These are phyloP conservation scores for Acanthamoeba culbertsoni DNA, from an alignment of 208 protist genomes.

Conservation along the genomic window DNA sequence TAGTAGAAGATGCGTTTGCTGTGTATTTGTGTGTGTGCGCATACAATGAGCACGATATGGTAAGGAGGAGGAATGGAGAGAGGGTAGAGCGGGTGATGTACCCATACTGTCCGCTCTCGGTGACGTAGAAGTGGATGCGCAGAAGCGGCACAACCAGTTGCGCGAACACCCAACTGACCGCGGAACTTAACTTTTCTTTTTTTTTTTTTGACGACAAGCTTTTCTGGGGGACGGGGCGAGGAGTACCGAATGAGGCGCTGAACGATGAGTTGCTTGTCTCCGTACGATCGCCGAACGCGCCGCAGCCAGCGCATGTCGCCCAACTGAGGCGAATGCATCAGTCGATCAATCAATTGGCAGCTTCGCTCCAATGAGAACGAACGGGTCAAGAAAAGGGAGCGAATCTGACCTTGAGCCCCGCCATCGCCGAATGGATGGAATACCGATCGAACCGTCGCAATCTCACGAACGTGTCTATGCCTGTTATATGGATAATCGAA, in stretches of 20 bases:
- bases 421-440: background rate
- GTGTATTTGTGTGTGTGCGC: background rate
- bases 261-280: conserved; percentile 13
- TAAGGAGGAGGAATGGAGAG: background rate
- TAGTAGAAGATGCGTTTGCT: conserved; percentile 59
- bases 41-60: background rate
- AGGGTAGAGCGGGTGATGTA: background rate
- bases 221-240: background rate
- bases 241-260: background rate
- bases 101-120: conserved; percentile 37
- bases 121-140: conserved; percentile 57
- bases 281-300: background rate
- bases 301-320: conserved; percentile 15
- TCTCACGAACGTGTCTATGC: conserved; percentile 19
- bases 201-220: background rate
- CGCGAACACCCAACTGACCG: background rate
- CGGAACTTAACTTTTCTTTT: too few species aligned
- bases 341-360: background rate
- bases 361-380: too few species aligned
- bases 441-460: background rate
- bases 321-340: background rate
- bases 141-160: conserved; percentile 14
- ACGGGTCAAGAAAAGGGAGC: background rate
- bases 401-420: background rate
- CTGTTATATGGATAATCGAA: too few species aligned